phyloP scores from a whole-genome alignment of 176 grass and related monocot genomes.

The Coix lacrymajobi region DNA sequence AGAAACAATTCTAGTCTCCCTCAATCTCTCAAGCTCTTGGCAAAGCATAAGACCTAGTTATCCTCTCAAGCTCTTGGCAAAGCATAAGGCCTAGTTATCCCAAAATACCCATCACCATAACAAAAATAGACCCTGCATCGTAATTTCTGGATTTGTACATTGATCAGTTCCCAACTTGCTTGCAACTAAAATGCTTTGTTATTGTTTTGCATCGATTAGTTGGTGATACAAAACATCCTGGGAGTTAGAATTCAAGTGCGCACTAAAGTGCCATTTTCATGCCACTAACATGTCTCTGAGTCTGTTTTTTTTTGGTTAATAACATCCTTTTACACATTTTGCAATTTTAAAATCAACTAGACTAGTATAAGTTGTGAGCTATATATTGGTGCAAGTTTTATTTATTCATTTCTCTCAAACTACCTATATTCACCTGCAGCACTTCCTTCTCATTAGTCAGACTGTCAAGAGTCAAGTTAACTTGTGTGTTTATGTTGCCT shows the following conservation, averaged over 20 bases:
- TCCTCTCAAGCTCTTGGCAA: too few species aligned
- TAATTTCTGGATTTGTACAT: slow-evolving; percentile 1
- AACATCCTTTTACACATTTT: not conserved
- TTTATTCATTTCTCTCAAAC: not conserved
- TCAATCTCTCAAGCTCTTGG: too few species aligned
- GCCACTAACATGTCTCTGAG: not conserved
- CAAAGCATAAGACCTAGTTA: too few species aligned
- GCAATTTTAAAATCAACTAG: not conserved
- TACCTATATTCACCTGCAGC: not conserved
- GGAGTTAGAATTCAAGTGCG: not conserved
- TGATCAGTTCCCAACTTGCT: not conserved
- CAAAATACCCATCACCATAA: too few species aligned
- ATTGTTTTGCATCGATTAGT: not conserved
- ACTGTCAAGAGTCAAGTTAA: not conserved
- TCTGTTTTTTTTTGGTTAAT: not conserved
- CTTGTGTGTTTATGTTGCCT: slow-evolving; percentile 23
- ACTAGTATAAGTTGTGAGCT: not conserved
- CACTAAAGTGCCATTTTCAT: not conserved
- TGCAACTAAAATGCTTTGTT: not conserved
- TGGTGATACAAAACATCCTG: not conserved
- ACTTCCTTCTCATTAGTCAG: slow-evolving; percentile 8
- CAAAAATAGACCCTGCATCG: slow-evolving; percentile 8
- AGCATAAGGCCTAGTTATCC: too few species aligned
- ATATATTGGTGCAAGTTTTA: not conserved
- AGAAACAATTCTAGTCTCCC: too few species aligned